phyloP scores from a whole-genome alignment of 345 rosid genomes.

The Populus pruinosa region DNA sequence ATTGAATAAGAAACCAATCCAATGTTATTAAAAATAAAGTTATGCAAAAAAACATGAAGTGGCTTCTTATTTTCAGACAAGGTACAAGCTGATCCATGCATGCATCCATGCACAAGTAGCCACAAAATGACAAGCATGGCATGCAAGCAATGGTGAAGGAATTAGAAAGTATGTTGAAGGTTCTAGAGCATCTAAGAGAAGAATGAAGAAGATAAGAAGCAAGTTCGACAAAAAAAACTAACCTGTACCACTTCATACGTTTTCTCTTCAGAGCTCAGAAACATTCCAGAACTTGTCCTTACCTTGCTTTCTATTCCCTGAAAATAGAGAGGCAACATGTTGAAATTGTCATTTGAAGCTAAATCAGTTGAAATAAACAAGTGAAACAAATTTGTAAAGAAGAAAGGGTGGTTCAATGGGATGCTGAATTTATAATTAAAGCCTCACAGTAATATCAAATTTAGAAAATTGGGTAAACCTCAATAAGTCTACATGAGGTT shows the following conservation, averaged over 20 bases:
- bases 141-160: background rate
- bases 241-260: constrained; percentile 84
- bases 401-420: background rate
- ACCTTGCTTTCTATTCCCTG: constrained; percentile 91
- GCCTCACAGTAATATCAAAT: background rate
- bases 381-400: background rate
- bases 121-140: background rate
- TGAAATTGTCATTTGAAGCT: constrained; percentile 3
- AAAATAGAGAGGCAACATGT: constrained; percentile 2
- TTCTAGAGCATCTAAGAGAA: constrained; percentile 7
- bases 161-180: background rate
- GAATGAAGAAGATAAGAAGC: constrained; percentile 8
- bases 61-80: background rate
- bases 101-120: background rate
- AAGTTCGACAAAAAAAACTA: constrained; percentile 9
- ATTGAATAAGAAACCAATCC: background rate
- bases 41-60: background rate
- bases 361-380: background rate
- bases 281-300: constrained; percentile 98
- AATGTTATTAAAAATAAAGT: background rate
- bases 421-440: background rate
- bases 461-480: background rate
- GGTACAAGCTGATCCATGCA: background rate
- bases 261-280: constrained; percentile 63
- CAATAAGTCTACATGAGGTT: background rate